A percentile compares a stretch with the other conserved stretches of the same genome.
Evolutionary conservation across 208 protist species (phyloP).

Genomic region (Leishmania amazonensis): DNA sequence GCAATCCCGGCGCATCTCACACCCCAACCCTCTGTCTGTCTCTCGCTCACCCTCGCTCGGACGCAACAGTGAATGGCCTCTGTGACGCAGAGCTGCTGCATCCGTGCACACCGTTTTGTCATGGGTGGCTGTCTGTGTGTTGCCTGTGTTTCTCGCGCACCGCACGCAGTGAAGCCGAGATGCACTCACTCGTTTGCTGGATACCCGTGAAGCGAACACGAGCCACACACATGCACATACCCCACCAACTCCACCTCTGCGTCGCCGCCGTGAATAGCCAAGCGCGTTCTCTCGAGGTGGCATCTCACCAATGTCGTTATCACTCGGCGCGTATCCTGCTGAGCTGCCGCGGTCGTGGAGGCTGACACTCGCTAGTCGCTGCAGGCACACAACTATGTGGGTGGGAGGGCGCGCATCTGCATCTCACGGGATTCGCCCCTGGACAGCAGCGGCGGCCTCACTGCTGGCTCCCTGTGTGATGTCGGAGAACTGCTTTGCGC

Average conservation of each 20-base stretch:
- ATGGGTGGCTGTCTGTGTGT: neutral
- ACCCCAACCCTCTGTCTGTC: neutral
- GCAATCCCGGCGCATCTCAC: neutral
- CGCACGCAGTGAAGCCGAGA: no score
- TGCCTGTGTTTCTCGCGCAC: neutral
- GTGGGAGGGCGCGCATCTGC: neutral
- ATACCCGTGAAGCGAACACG: neutral
- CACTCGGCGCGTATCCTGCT: neutral
- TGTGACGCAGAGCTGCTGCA: neutral
- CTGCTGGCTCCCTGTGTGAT: conserved; percentile 22
- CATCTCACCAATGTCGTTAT: neutral
- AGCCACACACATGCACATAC: neutral
- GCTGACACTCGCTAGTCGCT: neutral
- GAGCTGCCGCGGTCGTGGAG: neutral
- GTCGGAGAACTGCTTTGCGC: conserved; percentile 79
- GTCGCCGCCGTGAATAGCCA: neutral
- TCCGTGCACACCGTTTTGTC: neutral
- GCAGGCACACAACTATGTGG: neutral
- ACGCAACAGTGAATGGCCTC: neutral
- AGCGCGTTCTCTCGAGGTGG: neutral
- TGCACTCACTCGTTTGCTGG: neutral
- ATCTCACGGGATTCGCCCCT: neutral
- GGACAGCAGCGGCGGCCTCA: neutral
- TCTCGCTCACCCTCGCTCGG: no score
- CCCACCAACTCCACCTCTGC: neutral